Conservation (phyloP, 1,284 basidiomycete genomes). For the Testicularia cyperi region DNA sequence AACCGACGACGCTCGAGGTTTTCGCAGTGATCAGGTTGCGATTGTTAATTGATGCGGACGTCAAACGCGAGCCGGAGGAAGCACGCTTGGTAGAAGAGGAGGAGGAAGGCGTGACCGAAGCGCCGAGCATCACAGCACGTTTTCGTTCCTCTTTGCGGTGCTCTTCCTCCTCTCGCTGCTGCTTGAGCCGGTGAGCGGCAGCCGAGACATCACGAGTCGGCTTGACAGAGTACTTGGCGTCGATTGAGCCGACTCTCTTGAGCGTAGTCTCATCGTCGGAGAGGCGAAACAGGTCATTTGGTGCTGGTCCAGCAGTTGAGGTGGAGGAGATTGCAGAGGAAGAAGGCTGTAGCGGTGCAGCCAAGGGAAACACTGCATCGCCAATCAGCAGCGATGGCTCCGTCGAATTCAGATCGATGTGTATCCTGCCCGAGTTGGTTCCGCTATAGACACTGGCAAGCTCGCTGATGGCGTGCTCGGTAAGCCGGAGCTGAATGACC, state of each 20-base stretch:
- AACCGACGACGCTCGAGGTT: too few species aligned
- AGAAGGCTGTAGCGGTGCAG: conserved; percentile 7
- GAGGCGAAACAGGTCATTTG: conserved; percentile 27
- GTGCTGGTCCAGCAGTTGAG: conserved; percentile 7
- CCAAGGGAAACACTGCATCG: conserved; percentile 8
- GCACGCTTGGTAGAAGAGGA: too few species aligned
- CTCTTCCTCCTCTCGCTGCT: conserved; percentile 36
- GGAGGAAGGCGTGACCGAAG: too few species aligned
- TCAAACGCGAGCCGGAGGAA: too few species aligned
- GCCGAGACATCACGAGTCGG: conserved; percentile 27
- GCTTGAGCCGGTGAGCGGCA: conserved; percentile 30
- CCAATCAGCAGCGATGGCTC: conserved; percentile 22
- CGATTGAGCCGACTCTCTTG: conserved; percentile 15
- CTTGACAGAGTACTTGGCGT: conserved; percentile 27
- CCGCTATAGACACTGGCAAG: conserved; percentile 6
- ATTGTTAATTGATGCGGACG: too few species aligned
- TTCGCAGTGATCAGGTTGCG: too few species aligned
- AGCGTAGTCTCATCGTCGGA: conserved; percentile 26
- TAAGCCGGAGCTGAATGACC: conserved; percentile 2
- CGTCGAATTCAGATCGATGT: conserved; percentile 11
- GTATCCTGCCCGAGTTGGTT: not conserved
- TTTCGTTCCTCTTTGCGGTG: conserved; percentile 31
- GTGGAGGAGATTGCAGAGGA: conserved; percentile 1
- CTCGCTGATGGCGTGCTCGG: conserved; percentile 3
- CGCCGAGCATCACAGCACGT: conserved; percentile 22